Percentiles rank a stretch among this genome's conserved stretches.
Evolutionary conservation across 2,329 filamentous ascomycete species (phyloP).

Genomic region (Proliferodiscus dingleyae): DNA sequence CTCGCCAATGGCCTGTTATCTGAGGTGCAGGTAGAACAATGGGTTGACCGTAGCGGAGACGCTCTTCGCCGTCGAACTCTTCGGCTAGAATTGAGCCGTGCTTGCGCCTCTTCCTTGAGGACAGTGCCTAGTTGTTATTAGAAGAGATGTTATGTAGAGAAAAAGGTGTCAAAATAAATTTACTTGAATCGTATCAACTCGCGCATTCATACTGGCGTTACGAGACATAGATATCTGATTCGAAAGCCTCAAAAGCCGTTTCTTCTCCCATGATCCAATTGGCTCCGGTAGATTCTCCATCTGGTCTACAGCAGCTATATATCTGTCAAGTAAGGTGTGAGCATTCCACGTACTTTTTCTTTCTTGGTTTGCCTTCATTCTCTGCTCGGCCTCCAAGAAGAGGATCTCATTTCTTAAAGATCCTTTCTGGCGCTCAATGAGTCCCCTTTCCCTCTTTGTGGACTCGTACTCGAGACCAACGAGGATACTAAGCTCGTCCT

Average conservation of each 20-base stretch:
- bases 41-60: conserved; percentile 9
- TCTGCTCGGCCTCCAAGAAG: background rate
- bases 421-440: background rate
- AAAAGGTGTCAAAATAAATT: background rate
- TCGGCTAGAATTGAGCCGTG: conserved; percentile 3
- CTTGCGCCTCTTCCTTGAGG: conserved; percentile 9
- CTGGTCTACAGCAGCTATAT: background rate
- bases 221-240: background rate
- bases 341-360: background rate
- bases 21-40: background rate
- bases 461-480: background rate
- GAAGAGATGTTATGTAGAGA: no score
- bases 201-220: background rate
- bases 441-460: background rate
- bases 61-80: conserved; percentile 22
- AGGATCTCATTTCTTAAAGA: background rate
- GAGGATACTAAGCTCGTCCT: background rate
- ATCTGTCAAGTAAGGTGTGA: no score
- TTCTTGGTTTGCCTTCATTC: background rate
- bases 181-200: background rate
- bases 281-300: background rate
- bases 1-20: conserved; percentile 13
- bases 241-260: background rate
- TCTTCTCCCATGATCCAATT: background rate
- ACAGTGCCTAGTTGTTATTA: background rate